Evolutionary conservation across 768 basidiomycete genomes (phyloP), one percentile per base, ranked within the genome.

Genomic region (Termitomyces sp.): DNA sequence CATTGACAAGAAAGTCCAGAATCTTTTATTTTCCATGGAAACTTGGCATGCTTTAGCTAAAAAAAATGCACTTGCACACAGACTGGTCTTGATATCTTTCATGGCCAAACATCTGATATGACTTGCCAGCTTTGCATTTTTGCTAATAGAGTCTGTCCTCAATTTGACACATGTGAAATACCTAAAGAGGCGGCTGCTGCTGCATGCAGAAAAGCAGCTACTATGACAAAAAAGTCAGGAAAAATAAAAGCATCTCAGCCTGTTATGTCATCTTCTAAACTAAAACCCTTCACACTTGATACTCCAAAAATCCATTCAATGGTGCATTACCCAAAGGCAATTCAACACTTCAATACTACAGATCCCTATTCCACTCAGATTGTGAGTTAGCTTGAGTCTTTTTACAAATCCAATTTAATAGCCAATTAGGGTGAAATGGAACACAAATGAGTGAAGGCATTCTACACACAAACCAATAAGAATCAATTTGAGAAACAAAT

Each of bases 21-120:
- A 59, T 2, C 58, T 73, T 0, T 41, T 72, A 0, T 72, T 64
- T 52, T n/a, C 27, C 1, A 50, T 66, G 14, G 63, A 58, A 5
- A 54, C 65, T 23, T 74, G 68, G 68, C 71, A 73, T 53, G 61
- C 61, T 0, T 54, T 67, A 10, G 64, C 61, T 0, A 73, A 73
- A 49, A 60, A n/a, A n/a, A n/a, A n/a, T 73, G 3, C 60, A 64
- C 1, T 56, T 70, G 55, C 70, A 72, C 40, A 66, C 65, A 0
- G 63, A 70, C 16, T 19, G 54, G 0, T 63, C 67, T 72, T 6
- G n/a, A 41, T 0, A 16, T 62, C 7, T 63, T 73, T 5, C 23
- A 56, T 0, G 58, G 62, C 7, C 34, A 62, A 0, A 74, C 68
- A 1, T 55, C 14, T 7, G 11, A 28, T 5, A 59, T 75, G 0